phyloP scores from a whole-genome alignment of 495 filamentous ascomycete genomes.

The Chaetomium fimeti region DNA sequence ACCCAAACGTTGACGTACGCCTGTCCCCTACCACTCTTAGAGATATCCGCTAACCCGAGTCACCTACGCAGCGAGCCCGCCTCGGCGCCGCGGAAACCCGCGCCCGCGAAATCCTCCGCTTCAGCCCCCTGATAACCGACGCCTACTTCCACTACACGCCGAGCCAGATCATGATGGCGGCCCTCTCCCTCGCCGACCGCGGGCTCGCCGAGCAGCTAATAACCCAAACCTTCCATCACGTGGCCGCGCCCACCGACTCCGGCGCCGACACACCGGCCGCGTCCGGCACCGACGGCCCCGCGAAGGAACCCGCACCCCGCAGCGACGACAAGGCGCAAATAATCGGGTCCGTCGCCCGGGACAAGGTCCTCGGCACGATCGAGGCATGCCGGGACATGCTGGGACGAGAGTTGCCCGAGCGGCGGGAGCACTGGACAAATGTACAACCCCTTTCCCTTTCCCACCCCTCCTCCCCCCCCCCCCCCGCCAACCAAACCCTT shows the following conservation, averaged over 20 bases:
- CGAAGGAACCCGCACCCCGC: not conserved
- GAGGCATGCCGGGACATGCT: constrained; percentile 53
- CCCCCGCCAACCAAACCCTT: too few relatives aligned
- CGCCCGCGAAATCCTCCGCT: constrained; percentile 71
- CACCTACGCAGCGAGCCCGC: constrained; percentile 44
- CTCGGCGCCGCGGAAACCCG: constrained; percentile 66
- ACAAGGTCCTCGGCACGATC: constrained; percentile 51
- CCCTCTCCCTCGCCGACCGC: constrained; percentile 70
- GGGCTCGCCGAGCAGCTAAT: constrained; percentile 72
- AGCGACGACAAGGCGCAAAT: constrained; percentile 33
- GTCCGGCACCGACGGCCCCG: not conserved
- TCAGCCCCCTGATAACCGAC: constrained; percentile 80
- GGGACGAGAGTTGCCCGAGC: constrained; percentile 46
- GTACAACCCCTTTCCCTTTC: constrained; percentile 26
- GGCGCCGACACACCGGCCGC: constrained; percentile 27
- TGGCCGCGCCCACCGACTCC: constrained; percentile 21
- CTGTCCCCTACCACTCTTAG: constrained; percentile 16
- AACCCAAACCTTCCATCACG: constrained; percentile 60
- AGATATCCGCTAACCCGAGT: constrained; percentile 22
- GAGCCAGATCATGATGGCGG: constrained; percentile 85
- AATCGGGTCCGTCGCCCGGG: constrained; percentile 32
- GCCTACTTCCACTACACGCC: constrained; percentile 96
- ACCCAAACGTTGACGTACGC: constrained; percentile 47
- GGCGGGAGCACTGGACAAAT: constrained; percentile 44
- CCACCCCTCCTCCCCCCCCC: not conserved